Evolutionary conservation across 371 early-diverging fungal genomes (phyloP), one percentile per base, ranked within the genome.

Genomic region (Cokeromyces recurvatus): DNA sequence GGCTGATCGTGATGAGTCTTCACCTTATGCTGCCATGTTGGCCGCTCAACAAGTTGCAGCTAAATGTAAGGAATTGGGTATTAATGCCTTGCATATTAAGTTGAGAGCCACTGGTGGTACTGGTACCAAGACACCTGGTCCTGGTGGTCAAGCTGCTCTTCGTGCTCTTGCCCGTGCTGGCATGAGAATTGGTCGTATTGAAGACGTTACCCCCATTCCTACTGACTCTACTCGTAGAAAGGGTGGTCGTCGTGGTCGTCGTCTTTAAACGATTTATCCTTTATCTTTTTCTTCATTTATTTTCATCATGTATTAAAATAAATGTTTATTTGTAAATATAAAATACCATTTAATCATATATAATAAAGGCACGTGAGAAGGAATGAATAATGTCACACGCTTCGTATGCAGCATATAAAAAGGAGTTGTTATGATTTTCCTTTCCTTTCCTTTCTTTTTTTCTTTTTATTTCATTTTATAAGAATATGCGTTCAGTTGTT

Each of bases 231-330:
- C 98, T 71, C 90, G 99, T 62, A 88, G 91, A 73, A 99, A 98
- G 92, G 99, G 99, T 84, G 99, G 99, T 89, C 95, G 99, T 71
- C 94, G 99, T 84, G 99, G 99, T 95, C 97, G 99, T 85, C 98
- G 99, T 92, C 86, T 99, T 71, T 99, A 92, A 74, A 57, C 39
- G 38, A 10, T 27, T 27, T 27, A n/a, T n/a, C n/a, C n/a, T n/a
- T n/a, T n/a, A n/a, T n/a, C n/a, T n/a, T n/a, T n/a, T n/a, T n/a
- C n/a, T n/a, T n/a, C n/a, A n/a, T n/a, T n/a, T n/a, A n/a, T n/a
- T n/a, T n/a, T n/a, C n/a, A n/a, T n/a, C n/a, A n/a, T n/a, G n/a
- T n/a, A n/a, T n/a, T n/a, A n/a, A n/a, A n/a, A n/a, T n/a, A n/a
- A n/a, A n/a, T n/a, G n/a, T n/a, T n/a, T n/a, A n/a, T n/a, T n/a